These are phyloP conservation scores for Zizania latifolia DNA, from an alignment of 176 grass and related monocot genomes.

Conservation along the genomic window DNA sequence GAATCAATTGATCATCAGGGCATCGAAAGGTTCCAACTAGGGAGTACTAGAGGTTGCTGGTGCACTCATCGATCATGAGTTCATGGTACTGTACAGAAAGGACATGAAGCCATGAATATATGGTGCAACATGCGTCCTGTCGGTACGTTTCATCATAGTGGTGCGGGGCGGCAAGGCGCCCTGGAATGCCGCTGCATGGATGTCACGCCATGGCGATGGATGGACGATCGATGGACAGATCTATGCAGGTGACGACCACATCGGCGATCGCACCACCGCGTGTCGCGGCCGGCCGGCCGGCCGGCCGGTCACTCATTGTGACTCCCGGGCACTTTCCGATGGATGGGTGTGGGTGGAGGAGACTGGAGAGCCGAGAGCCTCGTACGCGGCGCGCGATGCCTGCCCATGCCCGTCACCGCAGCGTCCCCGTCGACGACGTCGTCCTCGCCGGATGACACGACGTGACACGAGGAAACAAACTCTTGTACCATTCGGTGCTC, in stretches of 20 bases:
- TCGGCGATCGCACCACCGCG: background rate
- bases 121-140: background rate
- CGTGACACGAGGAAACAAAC: conserved; percentile 46
- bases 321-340: conserved; percentile 21
- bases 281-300: background rate
- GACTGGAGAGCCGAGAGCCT: background rate
- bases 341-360: background rate
- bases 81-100: background rate
- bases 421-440: too few species aligned
- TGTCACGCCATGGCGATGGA: background rate
- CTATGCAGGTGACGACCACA: background rate
- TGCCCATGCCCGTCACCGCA: conserved; percentile 25
- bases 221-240: background rate
- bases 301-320: conserved; percentile 1
- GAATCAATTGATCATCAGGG: background rate
- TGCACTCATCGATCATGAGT: background rate
- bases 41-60: background rate
- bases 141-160: background rate
- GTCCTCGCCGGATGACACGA: conserved; percentile 26
- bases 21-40: background rate
- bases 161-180: conserved; percentile 17
- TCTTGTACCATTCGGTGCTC: conserved; percentile 16
- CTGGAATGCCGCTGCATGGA: conserved; percentile 20
- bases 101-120: background rate
- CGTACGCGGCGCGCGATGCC: conserved; percentile 19